Percentiles rank a stretch among this genome's conserved stretches.
These are phyloP conservation scores for Fraxinus excelsior DNA, from an alignment of 257 asterid genomes.

Conservation along the genomic window DNA sequence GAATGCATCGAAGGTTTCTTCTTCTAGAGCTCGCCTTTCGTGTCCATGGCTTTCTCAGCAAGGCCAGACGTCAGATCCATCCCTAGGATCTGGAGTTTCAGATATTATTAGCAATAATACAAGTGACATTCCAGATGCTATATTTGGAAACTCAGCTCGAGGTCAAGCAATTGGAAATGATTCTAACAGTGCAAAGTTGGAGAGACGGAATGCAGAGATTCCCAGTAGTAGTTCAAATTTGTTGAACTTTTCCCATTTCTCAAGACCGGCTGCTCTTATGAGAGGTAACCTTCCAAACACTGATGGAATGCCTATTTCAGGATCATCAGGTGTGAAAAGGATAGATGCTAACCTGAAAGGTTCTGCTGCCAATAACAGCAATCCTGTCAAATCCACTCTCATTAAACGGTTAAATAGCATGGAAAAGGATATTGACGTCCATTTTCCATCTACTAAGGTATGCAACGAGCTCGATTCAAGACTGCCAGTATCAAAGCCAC, in stretches of 20 bases:
- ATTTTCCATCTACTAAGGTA: conserved; percentile 30
- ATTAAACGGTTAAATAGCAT: conserved; percentile 30
- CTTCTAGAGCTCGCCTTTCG: conserved; percentile 42
- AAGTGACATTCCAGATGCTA: conserved; percentile 29
- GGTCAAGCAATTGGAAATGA: conserved; percentile 41
- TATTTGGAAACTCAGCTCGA: conserved; percentile 36
- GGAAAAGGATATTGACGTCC: conserved; percentile 35
- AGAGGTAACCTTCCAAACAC: conserved; percentile 43
- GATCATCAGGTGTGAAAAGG: conserved; percentile 37
- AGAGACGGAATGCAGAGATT: conserved; percentile 33
- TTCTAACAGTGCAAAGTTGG: conserved; percentile 27
- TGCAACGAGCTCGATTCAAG: conserved; percentile 25
- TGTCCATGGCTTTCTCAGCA: conserved; percentile 47
- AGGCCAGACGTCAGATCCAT: conserved; percentile 43
- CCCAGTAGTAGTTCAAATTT: conserved; percentile 39
- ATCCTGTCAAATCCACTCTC: conserved; percentile 32
- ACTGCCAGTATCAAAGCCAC: conserved; percentile 32
- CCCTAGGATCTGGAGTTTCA: conserved; percentile 52
- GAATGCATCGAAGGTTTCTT: conserved; percentile 38
- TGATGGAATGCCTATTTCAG: conserved; percentile 42
- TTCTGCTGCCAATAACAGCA: conserved; percentile 25
- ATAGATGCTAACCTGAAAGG: conserved; percentile 39
- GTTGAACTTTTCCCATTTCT: conserved; percentile 74
- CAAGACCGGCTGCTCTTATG: conserved; percentile 56
- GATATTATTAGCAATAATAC: conserved; percentile 38